Evolutionary conservation across 257 asterid species (phyloP).

Genomic region (Coffea canephora): DNA sequence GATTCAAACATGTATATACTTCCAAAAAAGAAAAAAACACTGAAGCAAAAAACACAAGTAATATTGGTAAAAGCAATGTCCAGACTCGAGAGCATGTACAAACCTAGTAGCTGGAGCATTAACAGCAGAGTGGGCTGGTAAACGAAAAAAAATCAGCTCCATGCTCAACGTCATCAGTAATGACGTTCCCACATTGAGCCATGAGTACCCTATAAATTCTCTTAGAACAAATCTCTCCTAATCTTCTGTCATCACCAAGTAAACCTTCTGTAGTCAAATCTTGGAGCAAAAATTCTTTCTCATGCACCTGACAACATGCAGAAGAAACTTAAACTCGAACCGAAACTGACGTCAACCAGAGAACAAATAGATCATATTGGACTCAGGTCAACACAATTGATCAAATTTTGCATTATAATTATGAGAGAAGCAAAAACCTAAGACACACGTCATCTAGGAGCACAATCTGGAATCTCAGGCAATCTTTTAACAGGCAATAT

Average conservation of each 20-base stretch:
- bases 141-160: conserved; percentile 83
- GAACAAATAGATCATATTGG: not conserved
- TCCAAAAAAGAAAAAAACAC: not conserved
- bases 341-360: not conserved
- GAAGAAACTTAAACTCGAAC: not conserved
- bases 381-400: not conserved
- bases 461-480: not conserved
- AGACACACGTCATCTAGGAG: not conserved
- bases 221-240: conserved; percentile 92
- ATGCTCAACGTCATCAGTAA: conserved; percentile 80
- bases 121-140: not conserved
- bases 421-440: not conserved
- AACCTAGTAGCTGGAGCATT: not conserved
- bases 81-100: conserved; percentile 19
- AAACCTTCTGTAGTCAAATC: conserved; percentile 70
- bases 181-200: conserved; percentile 79
- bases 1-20: not conserved
- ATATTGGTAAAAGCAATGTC: not conserved
- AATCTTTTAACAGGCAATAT: not conserved
- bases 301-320: conserved; percentile 63
- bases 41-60: not conserved
- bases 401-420: not conserved
- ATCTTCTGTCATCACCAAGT: conserved; percentile 68
- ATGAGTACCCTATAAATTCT: conserved; percentile 82
- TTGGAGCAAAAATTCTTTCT: conserved; percentile 82